Conservation (phyloP, 1,139 yeast species). For the Kodamaea derodonti region DNA sequence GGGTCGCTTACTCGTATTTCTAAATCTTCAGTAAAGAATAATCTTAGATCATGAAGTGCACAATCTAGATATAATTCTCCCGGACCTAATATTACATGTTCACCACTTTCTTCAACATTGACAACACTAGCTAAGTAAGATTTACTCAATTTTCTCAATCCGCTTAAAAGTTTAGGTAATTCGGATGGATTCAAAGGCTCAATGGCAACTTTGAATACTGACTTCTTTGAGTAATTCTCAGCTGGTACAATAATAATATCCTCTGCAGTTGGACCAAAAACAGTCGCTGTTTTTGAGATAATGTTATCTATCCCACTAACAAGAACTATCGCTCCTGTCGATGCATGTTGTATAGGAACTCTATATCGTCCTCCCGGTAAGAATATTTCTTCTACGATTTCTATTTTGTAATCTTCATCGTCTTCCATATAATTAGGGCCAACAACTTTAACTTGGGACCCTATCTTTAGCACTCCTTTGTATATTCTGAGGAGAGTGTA, state of each 20-base stretch:
- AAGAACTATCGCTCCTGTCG: constrained; percentile 65
- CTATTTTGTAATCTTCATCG: constrained; percentile 50
- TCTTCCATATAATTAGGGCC: constrained; percentile 55
- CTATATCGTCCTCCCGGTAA: constrained; percentile 73
- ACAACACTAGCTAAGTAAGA: constrained; percentile 64
- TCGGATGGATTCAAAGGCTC: constrained; percentile 82
- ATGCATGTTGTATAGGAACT: constrained; percentile 50
- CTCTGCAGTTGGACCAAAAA: constrained; percentile 8
- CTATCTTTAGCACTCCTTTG: constrained; percentile 53
- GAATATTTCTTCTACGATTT: constrained; percentile 46
- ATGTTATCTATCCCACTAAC: constrained; percentile 58
- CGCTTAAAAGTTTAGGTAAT: constrained; percentile 65
- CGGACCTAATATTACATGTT: constrained; percentile 71
- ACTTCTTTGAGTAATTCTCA: constrained; percentile 13
- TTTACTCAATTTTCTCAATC: constrained; percentile 58
- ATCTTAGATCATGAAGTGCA: constrained; percentile 70
- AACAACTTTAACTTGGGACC: constrained; percentile 48
- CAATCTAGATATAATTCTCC: constrained; percentile 92
- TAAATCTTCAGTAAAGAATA: constrained; percentile 52
- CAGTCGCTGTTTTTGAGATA: constrained; percentile 52
- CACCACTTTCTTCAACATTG: constrained; percentile 86
- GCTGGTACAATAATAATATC: constrained; percentile 2
- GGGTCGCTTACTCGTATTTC: constrained; percentile 86
- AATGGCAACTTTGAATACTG: constrained; percentile 77
- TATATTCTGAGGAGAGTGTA: constrained; percentile 58